Conservation (phyloP, 306 rosid species). For the Gastrolobium villosum region DNA sequence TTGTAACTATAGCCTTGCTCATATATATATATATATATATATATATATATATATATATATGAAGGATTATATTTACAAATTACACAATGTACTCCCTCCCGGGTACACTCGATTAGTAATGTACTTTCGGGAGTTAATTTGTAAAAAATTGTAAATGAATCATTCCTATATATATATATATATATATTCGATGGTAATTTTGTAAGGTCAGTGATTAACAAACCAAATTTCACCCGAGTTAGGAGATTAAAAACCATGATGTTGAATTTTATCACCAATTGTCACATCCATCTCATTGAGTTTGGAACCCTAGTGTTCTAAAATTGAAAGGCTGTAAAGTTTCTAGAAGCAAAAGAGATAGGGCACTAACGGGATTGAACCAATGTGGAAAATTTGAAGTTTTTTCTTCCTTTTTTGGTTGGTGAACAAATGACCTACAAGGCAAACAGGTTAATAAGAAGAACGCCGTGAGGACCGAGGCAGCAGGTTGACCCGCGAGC, state of each 20-base stretch:
- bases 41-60: no score
- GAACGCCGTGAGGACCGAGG: constrained; percentile 12
- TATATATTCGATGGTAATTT: constrained; percentile 9
- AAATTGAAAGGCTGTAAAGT: constrained; percentile 14
- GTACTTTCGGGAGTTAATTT: no score
- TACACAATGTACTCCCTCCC: no score
- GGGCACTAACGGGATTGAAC: constrained; percentile 44
- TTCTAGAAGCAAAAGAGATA: constrained; percentile 57
- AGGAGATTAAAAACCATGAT: constrained; percentile 33
- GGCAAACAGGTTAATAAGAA: constrained; percentile 20
- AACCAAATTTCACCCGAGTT: constrained; percentile 50
- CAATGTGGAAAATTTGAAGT: constrained; percentile 37
- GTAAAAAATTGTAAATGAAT: no score
- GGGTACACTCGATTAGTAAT: no score
- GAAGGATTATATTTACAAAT: no score
- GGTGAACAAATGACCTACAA: constrained; percentile 74
- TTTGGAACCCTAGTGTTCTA: constrained; percentile 5
- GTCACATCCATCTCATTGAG: constrained; percentile 45
- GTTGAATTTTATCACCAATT: constrained; percentile 37
- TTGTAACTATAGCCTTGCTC: no score
- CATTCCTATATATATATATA: no score
- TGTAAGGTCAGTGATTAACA: constrained; percentile 38
- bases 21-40: no score
- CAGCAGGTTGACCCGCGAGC: not conserved
- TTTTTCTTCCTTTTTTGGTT: constrained; percentile 56